These are phyloP conservation scores for Bombardia bombarda DNA, from an alignment of 495 filamentous ascomycete genomes.

Conservation along the genomic window DNA sequence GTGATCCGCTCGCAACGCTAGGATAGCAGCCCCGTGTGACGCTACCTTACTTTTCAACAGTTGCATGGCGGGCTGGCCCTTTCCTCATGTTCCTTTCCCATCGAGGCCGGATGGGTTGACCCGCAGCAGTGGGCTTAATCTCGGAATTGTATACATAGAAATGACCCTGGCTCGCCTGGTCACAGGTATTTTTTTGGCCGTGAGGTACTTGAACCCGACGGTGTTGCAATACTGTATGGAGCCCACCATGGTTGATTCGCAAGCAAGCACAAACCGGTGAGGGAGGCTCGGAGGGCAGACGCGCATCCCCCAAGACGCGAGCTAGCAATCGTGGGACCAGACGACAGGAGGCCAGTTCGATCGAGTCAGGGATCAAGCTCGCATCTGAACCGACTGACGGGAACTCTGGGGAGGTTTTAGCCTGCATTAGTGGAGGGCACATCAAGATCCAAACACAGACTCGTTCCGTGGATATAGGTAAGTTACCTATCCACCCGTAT, in stretches of 20 bases:
- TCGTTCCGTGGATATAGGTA: neutral
- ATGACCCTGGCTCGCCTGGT: constrained; percentile 5
- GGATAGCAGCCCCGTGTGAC: constrained; percentile 14
- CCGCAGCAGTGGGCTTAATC: constrained; percentile 27
- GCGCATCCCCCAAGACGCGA: neutral
- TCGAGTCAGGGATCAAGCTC: neutral
- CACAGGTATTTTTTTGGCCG: constrained; percentile 8
- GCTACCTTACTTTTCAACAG: constrained; percentile 1
- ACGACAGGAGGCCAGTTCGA: neutral
- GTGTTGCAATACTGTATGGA: constrained; percentile 11
- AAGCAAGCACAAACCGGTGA: neutral
- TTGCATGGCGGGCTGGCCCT: constrained; percentile 16
- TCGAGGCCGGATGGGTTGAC: constrained; percentile 19
- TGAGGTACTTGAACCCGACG: neutral
- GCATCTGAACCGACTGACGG: constrained; percentile 2
- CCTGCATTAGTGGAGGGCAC: constrained; percentile 8
- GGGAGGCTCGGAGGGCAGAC: constrained; percentile 1
- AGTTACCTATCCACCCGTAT: neutral
- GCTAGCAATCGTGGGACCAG: neutral
- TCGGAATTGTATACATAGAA: constrained; percentile 9
- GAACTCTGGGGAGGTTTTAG: constrained; percentile 8
- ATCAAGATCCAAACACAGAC: neutral
- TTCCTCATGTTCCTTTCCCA: constrained; percentile 5
- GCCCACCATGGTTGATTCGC: neutral
- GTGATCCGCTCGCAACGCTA: constrained; percentile 18